These are phyloP conservation scores for Paecilomyces sp. DNA, from an alignment of 2,329 filamentous ascomycete genomes.

Conservation along the genomic window DNA sequence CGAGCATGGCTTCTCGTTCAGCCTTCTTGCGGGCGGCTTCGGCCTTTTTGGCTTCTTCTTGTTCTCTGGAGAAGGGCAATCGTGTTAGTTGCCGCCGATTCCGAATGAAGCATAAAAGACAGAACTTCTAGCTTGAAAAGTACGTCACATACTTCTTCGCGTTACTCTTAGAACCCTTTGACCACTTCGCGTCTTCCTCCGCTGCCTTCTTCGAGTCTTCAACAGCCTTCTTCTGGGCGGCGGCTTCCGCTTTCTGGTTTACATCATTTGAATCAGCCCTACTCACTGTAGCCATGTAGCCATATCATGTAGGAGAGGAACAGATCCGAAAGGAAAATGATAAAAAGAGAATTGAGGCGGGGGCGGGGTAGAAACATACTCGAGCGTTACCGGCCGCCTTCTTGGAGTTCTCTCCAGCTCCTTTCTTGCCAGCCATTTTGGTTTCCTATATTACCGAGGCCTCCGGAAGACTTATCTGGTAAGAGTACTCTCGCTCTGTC, in stretches of 20 bases:
- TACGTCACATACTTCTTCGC: slow-evolving; percentile 68
- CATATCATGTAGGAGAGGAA: background rate
- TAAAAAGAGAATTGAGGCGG: slow-evolving; percentile 6
- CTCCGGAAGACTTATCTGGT: background rate
- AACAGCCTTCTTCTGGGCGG: slow-evolving; percentile 68
- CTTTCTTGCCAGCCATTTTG: slow-evolving; percentile 63
- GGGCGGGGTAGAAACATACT: slow-evolving; percentile 27
- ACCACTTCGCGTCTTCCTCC: slow-evolving; percentile 70
- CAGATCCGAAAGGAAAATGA: slow-evolving; percentile 8
- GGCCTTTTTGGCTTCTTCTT: slow-evolving; percentile 74
- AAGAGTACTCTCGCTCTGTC: background rate
- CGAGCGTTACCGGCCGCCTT: slow-evolving; percentile 79
- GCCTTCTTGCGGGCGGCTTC: slow-evolving; percentile 84
- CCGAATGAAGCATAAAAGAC: background rate
- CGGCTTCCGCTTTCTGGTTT: slow-evolving; percentile 75
- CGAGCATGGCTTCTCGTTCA: slow-evolving; percentile 74
- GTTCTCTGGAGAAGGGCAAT: slow-evolving; percentile 55
- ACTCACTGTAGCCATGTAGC: background rate
- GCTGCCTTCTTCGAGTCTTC: slow-evolving; percentile 60
- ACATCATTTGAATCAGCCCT: slow-evolving; percentile 7
- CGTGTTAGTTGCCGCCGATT: slow-evolving; percentile 1
- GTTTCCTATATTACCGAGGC: background rate
- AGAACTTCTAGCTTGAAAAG: background rate
- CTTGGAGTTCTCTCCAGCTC: slow-evolving; percentile 66
- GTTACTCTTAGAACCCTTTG: slow-evolving; percentile 74